Evolutionary conservation across 169 alveolate genomes (phyloP), one percentile per base, ranked within the genome.

Genomic region (Eimeria praecox): DNA sequence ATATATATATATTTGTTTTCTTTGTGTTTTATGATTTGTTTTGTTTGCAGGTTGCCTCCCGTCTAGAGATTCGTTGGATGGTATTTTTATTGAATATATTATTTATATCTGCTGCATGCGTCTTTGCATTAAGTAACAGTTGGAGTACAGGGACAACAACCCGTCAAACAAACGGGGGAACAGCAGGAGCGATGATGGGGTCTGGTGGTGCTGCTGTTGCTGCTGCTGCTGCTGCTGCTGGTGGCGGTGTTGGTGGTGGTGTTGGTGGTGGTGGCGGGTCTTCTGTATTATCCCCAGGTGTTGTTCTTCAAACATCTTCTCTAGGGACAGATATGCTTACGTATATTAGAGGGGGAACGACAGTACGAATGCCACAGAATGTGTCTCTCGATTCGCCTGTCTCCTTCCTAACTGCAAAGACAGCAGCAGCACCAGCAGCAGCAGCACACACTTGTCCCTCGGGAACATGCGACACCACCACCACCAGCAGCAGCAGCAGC

Each of bases 61-160:
- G 95, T 30, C 16, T 91, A 64, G 97, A 87, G 52, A 59, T 90
- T 8, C 90, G 95, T 24, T 97, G 98, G 98, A 95, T 97, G 96
- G 97, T 98, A 20, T 97, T 97, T 95, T 96, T 97, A 30, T 85
- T 98, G 92, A 98, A 97, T 94, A 78, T 97, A 52, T 89, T 98
- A 59, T 97, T 98, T 59, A 98, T 98, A 46, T 96, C 98, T 27
- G 99, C 99, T 12, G 97, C 99, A 24, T 98, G 98, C 85, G 97
- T 97, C 38, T 98, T 98, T 92, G 97, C 98, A 33, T 96, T 98
- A 30, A 97, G 98, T 33, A 97, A 97, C 85, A 96, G 98, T 35
- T 98, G 99, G 99, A 80, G 90, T 46, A 80, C 52, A 20, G 46
- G 54, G 18, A 42, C 64, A 46, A 80, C 90, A 49, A 80, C 90